Evolutionary conservation across 345 rosid species (phyloP).

Genomic region (Tarenaya hassleriana): DNA sequence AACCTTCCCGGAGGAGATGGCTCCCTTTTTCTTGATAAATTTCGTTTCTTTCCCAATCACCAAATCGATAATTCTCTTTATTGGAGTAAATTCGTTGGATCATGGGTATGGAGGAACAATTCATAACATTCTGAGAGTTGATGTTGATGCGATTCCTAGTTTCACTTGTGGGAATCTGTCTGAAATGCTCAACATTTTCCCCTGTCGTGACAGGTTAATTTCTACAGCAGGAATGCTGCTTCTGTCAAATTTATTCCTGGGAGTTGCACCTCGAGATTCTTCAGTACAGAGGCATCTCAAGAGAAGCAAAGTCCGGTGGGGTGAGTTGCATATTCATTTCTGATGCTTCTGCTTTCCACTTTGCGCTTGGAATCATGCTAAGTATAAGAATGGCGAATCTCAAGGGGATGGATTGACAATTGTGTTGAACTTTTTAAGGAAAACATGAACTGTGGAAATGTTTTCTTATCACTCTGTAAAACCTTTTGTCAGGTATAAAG

Average conservation of each 20-base stretch:
- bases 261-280: constrained; percentile 39
- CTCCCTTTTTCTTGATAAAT: too few relatives aligned
- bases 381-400: background rate
- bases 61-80: too few relatives aligned
- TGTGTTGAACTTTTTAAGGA: background rate
- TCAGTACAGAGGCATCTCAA: constrained; percentile 43
- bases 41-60: too few relatives aligned
- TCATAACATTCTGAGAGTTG: background rate
- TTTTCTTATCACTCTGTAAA: background rate
- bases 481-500: constrained; percentile 54
- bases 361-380: background rate
- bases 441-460: constrained; percentile 7
- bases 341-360: background rate
- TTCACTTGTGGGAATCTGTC: background rate
- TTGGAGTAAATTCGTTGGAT: background rate
- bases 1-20: too few relatives aligned
- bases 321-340: constrained; percentile 29
- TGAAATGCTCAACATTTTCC: background rate
- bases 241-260: constrained; percentile 31
- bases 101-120: background rate
- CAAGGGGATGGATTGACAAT: background rate
- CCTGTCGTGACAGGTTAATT: constrained; percentile 37
- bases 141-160: constrained; percentile 1
- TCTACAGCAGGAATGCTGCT: constrained; percentile 34
- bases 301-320: constrained; percentile 38